Evolutionary conservation across 257 asterid genomes (phyloP), one percentile per base, ranked within the genome.

Genomic region (Gentiana straminea): DNA sequence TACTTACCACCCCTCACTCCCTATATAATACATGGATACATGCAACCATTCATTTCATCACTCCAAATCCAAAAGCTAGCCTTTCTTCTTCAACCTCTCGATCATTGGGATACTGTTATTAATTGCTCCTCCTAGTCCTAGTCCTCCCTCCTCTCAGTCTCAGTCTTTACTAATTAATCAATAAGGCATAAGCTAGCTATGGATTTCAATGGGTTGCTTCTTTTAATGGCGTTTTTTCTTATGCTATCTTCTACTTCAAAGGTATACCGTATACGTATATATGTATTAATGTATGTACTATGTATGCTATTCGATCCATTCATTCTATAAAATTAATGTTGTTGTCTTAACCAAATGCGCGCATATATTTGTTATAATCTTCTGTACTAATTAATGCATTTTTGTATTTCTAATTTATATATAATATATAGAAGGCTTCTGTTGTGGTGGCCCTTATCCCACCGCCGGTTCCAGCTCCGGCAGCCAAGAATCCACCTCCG

Each of bases 141-240:
- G 24, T 24, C 24, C 24, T 24, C 24, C 24, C 24, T 24, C 24
- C 24, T 24, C 24, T 24, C 24, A 24, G 24, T 24, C 24, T 24
- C 24, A 24, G 24, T 24, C 24, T 24, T 24, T 24, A 24, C 24
- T 24, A 24, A 24, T 24, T 24, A 24, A 24, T 24, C 24, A 24
- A 24, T 24, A 24, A 24, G 24, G 24, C 24, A 24, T 24, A 24
- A 24, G 24, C 24, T 24, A 6, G 24, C 56, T 8, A 78, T 78
- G 84, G 81, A 71, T 64, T 71, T 66, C 51, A 79, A 73, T 60
- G 44, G 38, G 59, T 36, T 69, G 61, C 67, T 73, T 33, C 36
- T 77, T 41, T 47, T 75, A 10, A 55, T 65, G 49, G 74, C 82
- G 0, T 66, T 68, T 54, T 70, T 75, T 59, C 77, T 82, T 62